phyloP scores from a whole-genome alignment of 2,329 filamentous ascomycete genomes.

The Epichloe coenophiala region DNA sequence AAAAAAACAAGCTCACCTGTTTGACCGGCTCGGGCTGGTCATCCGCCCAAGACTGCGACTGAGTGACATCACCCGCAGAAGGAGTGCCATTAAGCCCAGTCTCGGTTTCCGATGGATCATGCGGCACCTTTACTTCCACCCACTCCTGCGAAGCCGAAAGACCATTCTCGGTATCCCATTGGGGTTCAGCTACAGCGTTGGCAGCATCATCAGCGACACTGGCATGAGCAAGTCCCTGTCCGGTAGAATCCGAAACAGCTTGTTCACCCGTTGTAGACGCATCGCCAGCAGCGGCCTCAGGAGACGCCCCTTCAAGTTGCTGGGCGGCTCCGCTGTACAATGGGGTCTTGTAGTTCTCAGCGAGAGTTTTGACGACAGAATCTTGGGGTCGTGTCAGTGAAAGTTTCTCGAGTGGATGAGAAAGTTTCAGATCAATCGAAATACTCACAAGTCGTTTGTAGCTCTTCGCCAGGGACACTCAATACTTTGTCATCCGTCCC shows the following conservation, averaged over 20 bases:
- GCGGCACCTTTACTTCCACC: conserved; percentile 55
- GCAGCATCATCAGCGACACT: conserved; percentile 38
- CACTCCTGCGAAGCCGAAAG: conserved; percentile 49
- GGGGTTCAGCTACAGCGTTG: conserved; percentile 49
- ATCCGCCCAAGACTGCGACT: conserved; percentile 67
- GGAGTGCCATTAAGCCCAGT: conserved; percentile 48
- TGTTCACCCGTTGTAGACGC: conserved; percentile 30
- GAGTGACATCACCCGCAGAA: conserved; percentile 29
- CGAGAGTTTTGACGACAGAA: conserved; percentile 28
- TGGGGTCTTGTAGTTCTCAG: conserved; percentile 37
- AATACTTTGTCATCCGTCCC: conserved; percentile 53
- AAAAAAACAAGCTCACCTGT: conserved; percentile 23
- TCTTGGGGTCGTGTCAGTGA: conserved; percentile 16
- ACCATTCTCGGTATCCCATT: conserved; percentile 45
- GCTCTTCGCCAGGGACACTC: conserved; percentile 49
- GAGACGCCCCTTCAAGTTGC: conserved; percentile 14
- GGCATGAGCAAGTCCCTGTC: conserved; percentile 34
- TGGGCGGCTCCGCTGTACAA: conserved; percentile 19
- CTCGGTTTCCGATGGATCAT: conserved; percentile 63
- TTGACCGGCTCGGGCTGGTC: conserved; percentile 48
- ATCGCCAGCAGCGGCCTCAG: conserved; percentile 31
- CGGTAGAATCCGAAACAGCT: conserved; percentile 20
- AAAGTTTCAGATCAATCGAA: background rate
- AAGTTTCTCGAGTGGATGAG: background rate
- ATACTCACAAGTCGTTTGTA: conserved; percentile 59